Conservation (phyloP, 2,329 filamentous ascomycete genomes). For the Aspergillus sp. region DNA sequence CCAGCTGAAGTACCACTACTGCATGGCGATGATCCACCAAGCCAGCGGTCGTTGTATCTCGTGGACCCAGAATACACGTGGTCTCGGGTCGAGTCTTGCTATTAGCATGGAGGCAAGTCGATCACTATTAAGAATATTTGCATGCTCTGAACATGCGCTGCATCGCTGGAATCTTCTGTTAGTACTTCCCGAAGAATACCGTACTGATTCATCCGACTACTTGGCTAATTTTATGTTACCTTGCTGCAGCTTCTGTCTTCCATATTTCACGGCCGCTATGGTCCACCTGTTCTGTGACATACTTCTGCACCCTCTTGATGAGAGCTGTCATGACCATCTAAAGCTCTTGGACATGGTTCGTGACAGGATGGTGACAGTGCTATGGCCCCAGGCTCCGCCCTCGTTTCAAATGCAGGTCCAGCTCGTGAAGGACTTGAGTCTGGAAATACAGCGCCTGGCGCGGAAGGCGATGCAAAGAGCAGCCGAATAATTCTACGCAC, state of each 20-base stretch:
- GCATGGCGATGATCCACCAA: constrained; percentile 13
- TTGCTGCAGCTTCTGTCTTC: constrained; percentile 6
- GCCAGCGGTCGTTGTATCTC: constrained; percentile 9
- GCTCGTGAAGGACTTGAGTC: constrained; percentile 7
- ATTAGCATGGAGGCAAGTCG: constrained; percentile 10
- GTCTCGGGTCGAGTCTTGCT: constrained; percentile 7
- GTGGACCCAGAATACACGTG: constrained; percentile 8
- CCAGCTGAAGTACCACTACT: constrained; percentile 12
- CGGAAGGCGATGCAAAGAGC: constrained; percentile 6
- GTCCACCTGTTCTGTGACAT: constrained; percentile 12
- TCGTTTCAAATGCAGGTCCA: constrained; percentile 4
- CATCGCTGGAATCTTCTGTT: constrained; percentile 1
- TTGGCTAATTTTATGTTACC: neutral
- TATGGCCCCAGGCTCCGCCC: constrained; percentile 1
- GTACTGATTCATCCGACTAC: too few relatives aligned
- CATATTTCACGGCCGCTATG: constrained; percentile 5
- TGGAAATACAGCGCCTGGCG: constrained; percentile 7
- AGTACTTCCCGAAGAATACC: neutral
- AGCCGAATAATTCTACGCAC: too few relatives aligned
- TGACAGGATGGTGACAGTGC: neutral
- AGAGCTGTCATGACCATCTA: constrained; percentile 1
- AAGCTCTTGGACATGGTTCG: neutral
- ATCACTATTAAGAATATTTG: constrained; percentile 6
- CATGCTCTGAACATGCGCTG: neutral
- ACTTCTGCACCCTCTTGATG: constrained; percentile 6